A percentile compares a stretch with the other conserved stretches of the same genome.
phyloP scores from a whole-genome alignment of 345 rosid genomes.

The Lepidium sativum region DNA sequence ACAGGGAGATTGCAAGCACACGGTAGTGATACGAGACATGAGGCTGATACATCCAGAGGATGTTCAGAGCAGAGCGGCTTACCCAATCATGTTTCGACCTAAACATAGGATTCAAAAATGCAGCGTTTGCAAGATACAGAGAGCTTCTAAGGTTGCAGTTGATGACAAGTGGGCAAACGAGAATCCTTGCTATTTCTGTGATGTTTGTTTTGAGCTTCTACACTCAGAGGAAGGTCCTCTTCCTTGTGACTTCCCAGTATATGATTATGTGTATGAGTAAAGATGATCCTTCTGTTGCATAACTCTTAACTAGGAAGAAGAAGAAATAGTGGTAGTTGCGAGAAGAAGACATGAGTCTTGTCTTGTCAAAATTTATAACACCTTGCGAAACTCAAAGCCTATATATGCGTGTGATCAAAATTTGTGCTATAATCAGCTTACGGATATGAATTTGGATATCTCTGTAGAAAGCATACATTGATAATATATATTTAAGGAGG shows the following conservation, averaged over 20 bases:
- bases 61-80: constrained; percentile 48
- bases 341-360: not conserved
- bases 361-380: not conserved
- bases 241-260: constrained; percentile 36
- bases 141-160: constrained; percentile 48
- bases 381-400: not conserved
- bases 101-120: constrained; percentile 58
- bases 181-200: constrained; percentile 78
- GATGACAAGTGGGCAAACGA: constrained; percentile 66
- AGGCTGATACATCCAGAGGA: too few species aligned
- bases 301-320: not conserved
- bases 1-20: constrained; percentile 92
- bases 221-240: constrained; percentile 37
- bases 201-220: constrained; percentile 55
- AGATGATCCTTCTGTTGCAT: not conserved
- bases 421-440: too few species aligned
- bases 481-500: too few species aligned
- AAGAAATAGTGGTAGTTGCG: constrained; percentile 6
- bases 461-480: too few species aligned
- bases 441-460: too few species aligned
- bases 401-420: too few species aligned
- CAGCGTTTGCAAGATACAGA: constrained; percentile 40
- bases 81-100: constrained; percentile 48
- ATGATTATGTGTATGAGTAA: constrained; percentile 47
- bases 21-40: constrained; percentile 75